Evolutionary conservation across 371 early-diverging fungal species (phyloP), one percentile per base, ranked within the genome.

Genomic region (Mortierella sp.): DNA sequence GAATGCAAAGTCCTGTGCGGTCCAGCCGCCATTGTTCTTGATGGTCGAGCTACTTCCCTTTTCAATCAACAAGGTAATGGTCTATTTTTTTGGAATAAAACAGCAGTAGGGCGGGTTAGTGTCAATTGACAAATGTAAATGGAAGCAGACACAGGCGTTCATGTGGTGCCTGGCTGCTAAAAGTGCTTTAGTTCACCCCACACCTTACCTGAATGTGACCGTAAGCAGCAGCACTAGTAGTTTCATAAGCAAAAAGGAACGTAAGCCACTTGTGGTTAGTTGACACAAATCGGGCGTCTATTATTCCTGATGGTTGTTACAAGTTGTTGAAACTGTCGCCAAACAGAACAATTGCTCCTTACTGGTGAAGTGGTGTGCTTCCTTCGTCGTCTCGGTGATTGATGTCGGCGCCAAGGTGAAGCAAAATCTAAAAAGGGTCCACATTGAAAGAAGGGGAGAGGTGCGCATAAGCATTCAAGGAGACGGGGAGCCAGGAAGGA

Each of bases 11-110:
- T 80, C 84, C 54, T 75, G 78, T 0, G 84, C 81, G 71, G 84
- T 84, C 84, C 84, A 84, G 70, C 84, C 84, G 64, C 81, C 81
- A 51, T 84, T 80, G 73, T 84, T 84, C 78, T 84, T 84, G 73
- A 80, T 80, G 2, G 84, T 75, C 6, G 81, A 59, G 24, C 73
- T 80, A 61, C 75, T 75, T 67, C 84, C 84, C 71, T 70, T 77
- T n/a, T 80, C 78, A 64, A 84, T 80, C 78, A 84, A 55, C 16
- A 84, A 48, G 21, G 78, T 31, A 24, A 84, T 77, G 19, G 78
- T 80, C 81, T 77, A 71, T 51, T 59, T 54, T 54, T 61, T 61
- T 34, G 28, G 26, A 5, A 61, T 61, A 19, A 64, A 64, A 37
- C 34, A 24, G 34, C 2, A 40, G 6, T 40, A 40, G 43, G 43